Conservation (phyloP, 2,329 filamentous ascomycete species). For the Zalaria obscura region DNA sequence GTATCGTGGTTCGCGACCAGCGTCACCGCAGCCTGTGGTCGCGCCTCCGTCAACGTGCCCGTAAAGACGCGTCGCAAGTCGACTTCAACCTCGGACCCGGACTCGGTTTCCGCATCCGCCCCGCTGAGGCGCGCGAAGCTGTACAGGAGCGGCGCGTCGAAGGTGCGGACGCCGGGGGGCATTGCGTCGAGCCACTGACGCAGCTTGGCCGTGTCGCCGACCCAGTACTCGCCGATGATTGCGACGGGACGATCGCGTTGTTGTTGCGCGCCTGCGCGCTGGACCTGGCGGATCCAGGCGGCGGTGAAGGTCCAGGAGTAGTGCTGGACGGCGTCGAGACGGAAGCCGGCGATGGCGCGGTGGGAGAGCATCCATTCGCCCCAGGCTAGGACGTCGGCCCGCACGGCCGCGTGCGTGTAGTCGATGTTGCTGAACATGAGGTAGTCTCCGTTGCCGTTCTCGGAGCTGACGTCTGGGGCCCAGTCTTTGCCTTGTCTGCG, state of each 20-base stretch:
- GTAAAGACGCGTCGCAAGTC: conserved; percentile 44
- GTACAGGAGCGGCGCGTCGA: conserved; percentile 30
- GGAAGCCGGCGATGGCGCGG: conserved; percentile 48
- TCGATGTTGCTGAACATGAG: conserved; percentile 62
- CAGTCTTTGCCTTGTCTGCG: conserved; percentile 41
- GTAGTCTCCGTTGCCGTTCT: conserved; percentile 54
- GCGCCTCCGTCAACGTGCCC: conserved; percentile 39
- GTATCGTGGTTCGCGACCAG: conserved; percentile 64
- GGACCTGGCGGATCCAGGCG: conserved; percentile 47
- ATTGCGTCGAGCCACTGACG: conserved; percentile 32
- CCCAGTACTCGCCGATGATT: conserved; percentile 58
- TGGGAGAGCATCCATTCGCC: conserved; percentile 51
- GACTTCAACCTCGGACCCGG: neutral
- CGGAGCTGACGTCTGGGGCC: conserved; percentile 45
- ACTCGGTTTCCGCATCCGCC: neutral
- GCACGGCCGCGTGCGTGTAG: conserved; percentile 49
- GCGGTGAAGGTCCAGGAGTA: conserved; percentile 53
- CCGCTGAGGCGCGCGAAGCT: conserved; percentile 39
- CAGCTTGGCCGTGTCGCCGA: conserved; percentile 41
- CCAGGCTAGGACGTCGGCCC: conserved; percentile 51
- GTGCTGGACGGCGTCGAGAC: conserved; percentile 61
- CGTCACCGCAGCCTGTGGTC: conserved; percentile 46
- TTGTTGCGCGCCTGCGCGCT: conserved; percentile 23
- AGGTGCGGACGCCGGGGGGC: conserved; percentile 2
- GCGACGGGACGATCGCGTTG: conserved; percentile 39